Percentiles rank a stretch among this genome's conserved stretches.
These are phyloP conservation scores for Melocanna baccifera DNA, from an alignment of 176 grass and related monocot species.

Conservation along the genomic window DNA sequence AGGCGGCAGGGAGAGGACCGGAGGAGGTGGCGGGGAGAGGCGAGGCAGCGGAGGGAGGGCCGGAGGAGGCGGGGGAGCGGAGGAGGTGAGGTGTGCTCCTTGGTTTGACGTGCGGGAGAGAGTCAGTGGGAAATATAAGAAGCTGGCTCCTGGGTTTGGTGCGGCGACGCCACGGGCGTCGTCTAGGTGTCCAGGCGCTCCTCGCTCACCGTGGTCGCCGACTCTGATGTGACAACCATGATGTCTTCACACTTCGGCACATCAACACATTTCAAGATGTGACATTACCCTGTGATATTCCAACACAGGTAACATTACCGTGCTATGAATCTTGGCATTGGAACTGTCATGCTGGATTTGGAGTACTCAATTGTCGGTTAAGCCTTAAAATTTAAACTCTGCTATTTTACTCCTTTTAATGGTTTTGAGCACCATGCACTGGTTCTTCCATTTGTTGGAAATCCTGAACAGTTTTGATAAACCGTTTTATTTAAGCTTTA, in stretches of 20 bases:
- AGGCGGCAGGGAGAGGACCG: no score
- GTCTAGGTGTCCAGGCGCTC: no score
- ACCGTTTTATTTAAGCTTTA: not conserved
- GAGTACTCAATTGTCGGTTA: not conserved
- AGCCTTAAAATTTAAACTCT: not conserved
- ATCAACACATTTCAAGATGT: not conserved
- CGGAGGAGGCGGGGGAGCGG: no score
- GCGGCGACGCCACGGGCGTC: no score
- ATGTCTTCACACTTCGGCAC: not conserved
- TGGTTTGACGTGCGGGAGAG: no score
- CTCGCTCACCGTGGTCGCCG: no score
- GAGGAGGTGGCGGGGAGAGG: no score
- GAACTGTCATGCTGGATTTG: not conserved
- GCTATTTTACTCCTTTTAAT: not conserved
- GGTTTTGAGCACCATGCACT: not conserved
- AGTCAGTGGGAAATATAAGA: no score
- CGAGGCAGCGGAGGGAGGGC: no score
- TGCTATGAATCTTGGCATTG: not conserved
- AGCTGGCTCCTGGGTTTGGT: no score
- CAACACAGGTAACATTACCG: not conserved
- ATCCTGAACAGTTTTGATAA: not conserved
- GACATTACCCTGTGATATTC: not conserved
- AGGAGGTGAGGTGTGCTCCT: no score
- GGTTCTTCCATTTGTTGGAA: not conserved
- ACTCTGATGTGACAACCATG: no score